Evolutionary conservation across 805 yeast genomes (phyloP).

Genomic region (Saccharomyces kudriavzevii): DNA sequence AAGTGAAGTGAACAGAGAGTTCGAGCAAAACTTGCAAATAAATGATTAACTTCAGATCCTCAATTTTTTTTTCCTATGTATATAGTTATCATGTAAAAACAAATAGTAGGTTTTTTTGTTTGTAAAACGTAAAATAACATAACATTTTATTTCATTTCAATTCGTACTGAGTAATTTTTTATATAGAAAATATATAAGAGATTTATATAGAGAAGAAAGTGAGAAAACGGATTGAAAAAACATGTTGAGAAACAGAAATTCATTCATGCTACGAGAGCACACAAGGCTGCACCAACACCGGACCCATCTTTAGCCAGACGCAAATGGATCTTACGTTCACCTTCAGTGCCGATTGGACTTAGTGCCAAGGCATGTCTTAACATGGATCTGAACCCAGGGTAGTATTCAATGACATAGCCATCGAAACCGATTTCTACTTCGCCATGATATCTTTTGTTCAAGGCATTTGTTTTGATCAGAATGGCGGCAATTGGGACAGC

Average conservation of each 20-base stretch:
- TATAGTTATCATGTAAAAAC: not conserved
- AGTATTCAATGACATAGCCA: conserved; percentile 88
- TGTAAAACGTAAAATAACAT: not conserved
- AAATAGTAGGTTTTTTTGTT: not conserved
- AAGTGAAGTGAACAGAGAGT: not conserved
- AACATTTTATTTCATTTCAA: not conserved
- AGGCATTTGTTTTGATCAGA: conserved; percentile 55
- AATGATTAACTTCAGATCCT: not conserved
- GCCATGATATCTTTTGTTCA: conserved; percentile 46
- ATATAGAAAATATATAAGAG: not conserved
- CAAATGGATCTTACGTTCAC: conserved; percentile 65
- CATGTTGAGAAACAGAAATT: not conserved
- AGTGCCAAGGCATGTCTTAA: conserved; percentile 69
- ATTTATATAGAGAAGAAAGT: not conserved
- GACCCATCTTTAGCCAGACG: conserved; percentile 90
- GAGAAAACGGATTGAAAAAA: not conserved
- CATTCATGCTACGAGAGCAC: conserved; percentile 49
- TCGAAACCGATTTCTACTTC: conserved; percentile 92
- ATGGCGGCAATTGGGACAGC: conserved; percentile 88
- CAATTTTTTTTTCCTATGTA: not conserved
- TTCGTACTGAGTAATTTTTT: not conserved
- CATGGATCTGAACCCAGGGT: conserved; percentile 80
- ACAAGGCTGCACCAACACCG: conserved; percentile 94
- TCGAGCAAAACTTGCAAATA: not conserved
- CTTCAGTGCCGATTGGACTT: conserved; percentile 64